A percentile compares a stretch with the other conserved stretches of the same genome.
Conservation (phyloP, 2,329 filamentous ascomycete genomes). For the Penicillium concentricum region DNA sequence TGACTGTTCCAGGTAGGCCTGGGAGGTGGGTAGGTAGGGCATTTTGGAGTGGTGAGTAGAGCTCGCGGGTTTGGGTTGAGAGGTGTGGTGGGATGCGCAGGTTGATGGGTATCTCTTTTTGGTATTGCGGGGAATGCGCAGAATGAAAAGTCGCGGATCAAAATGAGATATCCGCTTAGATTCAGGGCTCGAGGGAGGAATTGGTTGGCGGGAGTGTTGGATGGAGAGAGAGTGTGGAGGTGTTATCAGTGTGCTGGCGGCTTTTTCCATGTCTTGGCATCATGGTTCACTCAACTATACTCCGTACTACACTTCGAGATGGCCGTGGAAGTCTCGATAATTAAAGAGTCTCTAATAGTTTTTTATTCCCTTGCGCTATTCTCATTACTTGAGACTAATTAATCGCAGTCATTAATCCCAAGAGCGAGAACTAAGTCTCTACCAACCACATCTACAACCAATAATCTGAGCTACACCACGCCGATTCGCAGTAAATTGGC, state of each 20-base stretch:
- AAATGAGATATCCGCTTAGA: not conserved
- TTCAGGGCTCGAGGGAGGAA: not conserved
- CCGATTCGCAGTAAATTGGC: too few relatives aligned
- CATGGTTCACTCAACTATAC: not conserved
- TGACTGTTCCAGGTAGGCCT: conserved; percentile 91
- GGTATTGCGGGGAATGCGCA: not conserved
- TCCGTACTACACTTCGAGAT: not conserved
- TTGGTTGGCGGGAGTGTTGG: conserved; percentile 5
- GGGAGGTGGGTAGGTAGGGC: conserved; percentile 77
- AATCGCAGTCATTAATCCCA: not conserved
- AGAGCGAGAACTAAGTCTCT: not conserved
- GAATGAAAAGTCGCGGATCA: not conserved
- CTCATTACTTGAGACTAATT: too few relatives aligned
- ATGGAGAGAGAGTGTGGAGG: conserved; percentile 15
- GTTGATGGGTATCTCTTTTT: not conserved
- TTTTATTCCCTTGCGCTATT: not conserved
- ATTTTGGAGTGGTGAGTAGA: conserved; percentile 50
- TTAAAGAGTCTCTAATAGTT: not conserved
- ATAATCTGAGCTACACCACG: too few relatives aligned
- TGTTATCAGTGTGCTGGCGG: conserved; percentile 21
- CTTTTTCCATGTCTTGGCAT: conserved; percentile 29
- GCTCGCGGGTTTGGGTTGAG: not conserved
- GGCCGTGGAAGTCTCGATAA: not conserved
- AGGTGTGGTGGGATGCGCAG: not conserved
- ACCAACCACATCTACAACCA: not conserved